Base-by-base conservation (phyloP, 1,284 basidiomycete genomes). In the Sporisorium iseilematis-ciliati region DNA sequence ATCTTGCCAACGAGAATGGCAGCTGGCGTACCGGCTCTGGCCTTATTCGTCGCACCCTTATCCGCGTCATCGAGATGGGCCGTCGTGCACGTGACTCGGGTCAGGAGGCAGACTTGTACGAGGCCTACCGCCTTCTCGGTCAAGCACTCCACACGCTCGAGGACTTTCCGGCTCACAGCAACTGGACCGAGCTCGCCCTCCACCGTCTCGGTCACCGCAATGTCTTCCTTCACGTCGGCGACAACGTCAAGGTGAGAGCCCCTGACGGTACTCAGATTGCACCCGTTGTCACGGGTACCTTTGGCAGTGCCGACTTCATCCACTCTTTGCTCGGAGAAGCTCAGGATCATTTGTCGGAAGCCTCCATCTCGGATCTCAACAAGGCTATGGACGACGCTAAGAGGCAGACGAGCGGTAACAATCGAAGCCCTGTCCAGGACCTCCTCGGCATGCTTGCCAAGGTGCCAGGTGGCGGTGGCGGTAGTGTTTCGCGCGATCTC, bases 141-240 rank as follows among this genome's bases (percentile, higher is more conserved):
- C 75, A 79, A 53, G 78, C 74, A 4, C 87, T 94, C 11, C 92
- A 94, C 78, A 93, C 92, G 0, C 88, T 94, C 51, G 92, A 94
- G 84, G 92, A 94, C 83, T 93, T 93, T 83, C 88, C 93, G 4
- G 94, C 95, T 0, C 95, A 97, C 85, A 94, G 62, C 63, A 86
- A 86, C 68, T 85, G 78, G 67, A 82, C 81, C 66, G 86, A 86
- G 64, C 68, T 86, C 18, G 88, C 91, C 1, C 89, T 96, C 14
- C 89, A 91, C 51, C 88, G 89, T 7, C 88, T 94, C 86, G 94
- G 94, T 0, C 87, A 94, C 81, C 82, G 86, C 2, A 87, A 94
- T 50, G 91, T 97, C 3, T 97, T 97, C 87, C 86, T 90, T n/a
- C 94, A 97, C 81, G 92, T 97, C 38, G 95, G 95, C 12, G 91